These are phyloP conservation scores for Aristolochia contorta DNA, from an alignment of 164 flowering plant species.

Conservation along the genomic window DNA sequence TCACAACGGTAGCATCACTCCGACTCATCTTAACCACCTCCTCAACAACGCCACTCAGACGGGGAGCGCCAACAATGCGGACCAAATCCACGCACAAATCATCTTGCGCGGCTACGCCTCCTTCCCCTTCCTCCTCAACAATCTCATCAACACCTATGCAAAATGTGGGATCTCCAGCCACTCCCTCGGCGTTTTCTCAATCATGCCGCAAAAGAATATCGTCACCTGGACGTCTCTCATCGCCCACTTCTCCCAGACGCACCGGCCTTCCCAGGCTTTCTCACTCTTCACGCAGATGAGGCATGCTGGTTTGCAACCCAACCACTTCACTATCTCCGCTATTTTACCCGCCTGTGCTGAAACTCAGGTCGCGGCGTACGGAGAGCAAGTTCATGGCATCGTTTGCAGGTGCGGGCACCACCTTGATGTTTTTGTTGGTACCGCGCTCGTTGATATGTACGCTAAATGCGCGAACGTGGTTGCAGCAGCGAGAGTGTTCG, in stretches of 20 bases:
- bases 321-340: slow-evolving; percentile 51
- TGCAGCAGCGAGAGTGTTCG: slow-evolving; percentile 37
- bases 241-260: slow-evolving; percentile 31
- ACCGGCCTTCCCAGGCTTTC: slow-evolving; percentile 29
- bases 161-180: slow-evolving; percentile 32
- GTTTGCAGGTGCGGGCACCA: slow-evolving; percentile 36
- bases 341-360: slow-evolving; percentile 41
- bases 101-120: slow-evolving; percentile 22
- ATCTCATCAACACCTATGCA: slow-evolving; percentile 46
- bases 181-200: slow-evolving; percentile 24
- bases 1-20: slow-evolving; percentile 6
- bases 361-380: slow-evolving; percentile 15
- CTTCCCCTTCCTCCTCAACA: slow-evolving; percentile 36
- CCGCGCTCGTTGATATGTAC: slow-evolving; percentile 49
- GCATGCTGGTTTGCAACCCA: slow-evolving; percentile 25
- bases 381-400: slow-evolving; percentile 39
- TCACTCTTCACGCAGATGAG: slow-evolving; percentile 36
- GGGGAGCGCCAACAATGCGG: slow-evolving; percentile 18
- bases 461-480: slow-evolving; percentile 30
- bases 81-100: slow-evolving; percentile 60
- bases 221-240: slow-evolving; percentile 53
- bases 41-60: slow-evolving; percentile 21
- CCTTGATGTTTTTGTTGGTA: slow-evolving; percentile 33
- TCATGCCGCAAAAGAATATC: slow-evolving; percentile 22
- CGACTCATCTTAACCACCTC: slow-evolving; percentile 34